Evolutionary conservation across 257 asterid species (phyloP), one percentile per base, ranked within the genome.

Genomic region (Misopates orontium): DNA sequence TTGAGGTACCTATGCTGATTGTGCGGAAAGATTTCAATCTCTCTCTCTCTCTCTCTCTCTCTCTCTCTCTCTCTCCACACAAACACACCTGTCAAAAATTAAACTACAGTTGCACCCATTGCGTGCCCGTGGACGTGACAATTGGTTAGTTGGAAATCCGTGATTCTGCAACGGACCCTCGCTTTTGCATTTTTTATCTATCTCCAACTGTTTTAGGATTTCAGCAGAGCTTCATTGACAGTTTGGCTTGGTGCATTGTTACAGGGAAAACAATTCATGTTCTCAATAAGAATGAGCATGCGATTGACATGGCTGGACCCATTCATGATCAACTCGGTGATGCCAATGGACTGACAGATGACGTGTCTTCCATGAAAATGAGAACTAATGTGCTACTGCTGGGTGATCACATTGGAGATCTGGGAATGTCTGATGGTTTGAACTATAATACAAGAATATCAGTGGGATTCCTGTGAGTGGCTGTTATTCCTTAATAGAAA

Each of bases 381-480:
- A 89, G 96, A 78, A 89, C 95, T 48, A 88, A 89, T 72, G 96
- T 91, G 83, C 80, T 91, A 67, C 96, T 91, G 63, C 89, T 91
- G 40, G 98, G 96, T 63, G 98, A 89, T 76, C 98, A 89, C 67
- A 77, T 89, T 67, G 98, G 98, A 69, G 96, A 91, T 78, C 82
- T 91, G 78, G 95, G 98, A 71, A 91, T 91, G 96, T 87, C 96
- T 40, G 96, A 91, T 65, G 96, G 98, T 73, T 77, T 91, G 78
- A 83, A 84, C 73, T 91, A 83, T 62, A 79, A 78, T 44, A 82
- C 95, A 66, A 79, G 85, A 72, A 91, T 91, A 72, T 91, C 98
- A 50, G 87, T 89, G 41, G 98, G 96, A 72, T 91, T 88, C 74
- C 79, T 91, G 96, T 91, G 77, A 91, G 98, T 86, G 51, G 13